Evolutionary conservation across 208 protist species (phyloP).

Genomic region (Lotmaria passim): DNA sequence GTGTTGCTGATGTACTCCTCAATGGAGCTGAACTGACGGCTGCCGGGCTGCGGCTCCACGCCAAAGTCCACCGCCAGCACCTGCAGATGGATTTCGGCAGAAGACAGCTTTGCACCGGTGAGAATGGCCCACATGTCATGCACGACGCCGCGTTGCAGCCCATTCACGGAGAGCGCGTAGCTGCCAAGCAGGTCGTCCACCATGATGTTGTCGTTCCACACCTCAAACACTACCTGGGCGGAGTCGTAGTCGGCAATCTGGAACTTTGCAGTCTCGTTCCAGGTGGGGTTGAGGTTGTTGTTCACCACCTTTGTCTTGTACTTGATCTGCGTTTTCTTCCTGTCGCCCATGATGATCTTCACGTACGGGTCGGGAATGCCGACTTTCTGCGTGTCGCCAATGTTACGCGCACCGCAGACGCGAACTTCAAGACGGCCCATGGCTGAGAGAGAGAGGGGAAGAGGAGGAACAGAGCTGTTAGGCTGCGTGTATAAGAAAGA

Average conservation of each 20-base stretch:
- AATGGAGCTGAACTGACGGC: slow-evolving; percentile 21
- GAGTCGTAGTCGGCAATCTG: slow-evolving; percentile 61
- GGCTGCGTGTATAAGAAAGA: too few species aligned
- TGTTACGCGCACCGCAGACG: slow-evolving; percentile 62
- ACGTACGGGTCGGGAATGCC: slow-evolving; percentile 71
- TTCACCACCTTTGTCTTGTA: slow-evolving; percentile 47
- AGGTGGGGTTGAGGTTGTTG: slow-evolving; percentile 62
- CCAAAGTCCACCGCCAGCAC: slow-evolving; percentile 83
- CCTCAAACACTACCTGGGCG: slow-evolving; percentile 56
- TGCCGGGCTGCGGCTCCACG: slow-evolving; percentile 20
- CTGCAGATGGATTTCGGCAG: slow-evolving; percentile 68
- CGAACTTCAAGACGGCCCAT: slow-evolving; percentile 81
- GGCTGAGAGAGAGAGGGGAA: too few species aligned
- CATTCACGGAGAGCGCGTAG: slow-evolving; percentile 57
- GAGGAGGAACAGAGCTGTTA: too few species aligned
- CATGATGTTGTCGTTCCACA: slow-evolving; percentile 78
- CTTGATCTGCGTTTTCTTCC: slow-evolving; percentile 50
- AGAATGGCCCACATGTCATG: slow-evolving; percentile 67
- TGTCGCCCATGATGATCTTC: slow-evolving; percentile 48
- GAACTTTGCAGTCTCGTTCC: slow-evolving; percentile 82
- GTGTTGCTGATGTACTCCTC: slow-evolving; percentile 22
- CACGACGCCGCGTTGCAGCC: slow-evolving; percentile 62
- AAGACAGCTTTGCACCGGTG: slow-evolving; percentile 41
- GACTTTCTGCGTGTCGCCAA: slow-evolving; percentile 52
- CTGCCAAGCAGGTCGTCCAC: slow-evolving; percentile 63